phyloP scores from a whole-genome alignment of 2,329 filamentous ascomycete species.

The Trichoderma sp. region DNA sequence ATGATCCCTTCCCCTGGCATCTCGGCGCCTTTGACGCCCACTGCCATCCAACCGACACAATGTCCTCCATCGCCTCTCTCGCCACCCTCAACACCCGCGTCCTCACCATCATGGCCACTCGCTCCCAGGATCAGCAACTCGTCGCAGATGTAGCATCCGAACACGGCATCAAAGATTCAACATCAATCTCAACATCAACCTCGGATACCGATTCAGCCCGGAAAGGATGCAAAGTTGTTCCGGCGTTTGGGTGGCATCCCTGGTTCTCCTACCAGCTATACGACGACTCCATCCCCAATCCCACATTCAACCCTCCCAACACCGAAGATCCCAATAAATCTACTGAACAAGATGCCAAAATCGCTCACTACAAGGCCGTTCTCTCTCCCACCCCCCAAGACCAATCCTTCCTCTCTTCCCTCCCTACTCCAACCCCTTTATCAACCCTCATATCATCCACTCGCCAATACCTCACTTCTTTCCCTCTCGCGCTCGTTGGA shows the following conservation, averaged over 20 bases:
- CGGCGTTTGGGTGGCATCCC: slow-evolving; percentile 83
- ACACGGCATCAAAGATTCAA: slow-evolving; percentile 43
- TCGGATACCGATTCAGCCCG: background rate
- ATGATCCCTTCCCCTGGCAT: slow-evolving; percentile 61
- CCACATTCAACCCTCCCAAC: slow-evolving; percentile 35
- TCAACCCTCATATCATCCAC: slow-evolving; percentile 58
- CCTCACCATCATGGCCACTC: slow-evolving; percentile 75
- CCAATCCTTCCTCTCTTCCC: slow-evolving; percentile 42
- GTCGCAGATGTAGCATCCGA: slow-evolving; percentile 61
- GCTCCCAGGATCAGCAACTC: slow-evolving; percentile 71
- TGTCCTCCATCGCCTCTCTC: slow-evolving; percentile 58
- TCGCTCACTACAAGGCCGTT: slow-evolving; percentile 63
- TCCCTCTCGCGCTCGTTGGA: slow-evolving; percentile 67
- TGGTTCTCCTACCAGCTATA: slow-evolving; percentile 82
- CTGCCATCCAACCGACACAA: slow-evolving; percentile 80
- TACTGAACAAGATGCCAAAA: slow-evolving; percentile 36
- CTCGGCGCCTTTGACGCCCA: slow-evolving; percentile 73
- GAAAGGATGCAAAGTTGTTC: slow-evolving; percentile 42
- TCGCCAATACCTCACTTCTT: slow-evolving; percentile 49
- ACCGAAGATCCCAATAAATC: slow-evolving; percentile 20
- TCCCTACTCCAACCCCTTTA: slow-evolving; percentile 61
- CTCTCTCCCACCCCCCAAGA: slow-evolving; percentile 53
- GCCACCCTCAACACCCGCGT: slow-evolving; percentile 62
- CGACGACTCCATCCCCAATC: slow-evolving; percentile 47
- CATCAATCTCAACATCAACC: background rate